These are phyloP conservation scores for Pythium oligandrum DNA, from an alignment of 352 stramenopile species.

Conservation along the genomic window DNA sequence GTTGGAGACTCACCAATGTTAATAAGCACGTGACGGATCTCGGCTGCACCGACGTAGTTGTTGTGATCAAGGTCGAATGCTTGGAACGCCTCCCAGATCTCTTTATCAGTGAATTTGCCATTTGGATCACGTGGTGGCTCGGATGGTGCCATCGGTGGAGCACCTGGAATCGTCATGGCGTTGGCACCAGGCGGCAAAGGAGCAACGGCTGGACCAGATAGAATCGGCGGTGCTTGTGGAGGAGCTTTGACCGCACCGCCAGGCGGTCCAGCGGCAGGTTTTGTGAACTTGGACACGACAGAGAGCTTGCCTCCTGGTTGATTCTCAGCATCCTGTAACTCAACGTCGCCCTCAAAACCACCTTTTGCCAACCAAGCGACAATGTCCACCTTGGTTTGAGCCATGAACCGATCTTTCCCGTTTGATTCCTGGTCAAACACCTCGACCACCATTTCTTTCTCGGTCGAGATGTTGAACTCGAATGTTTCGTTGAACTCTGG, in stretches of 20 bases:
- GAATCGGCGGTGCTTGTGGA: constrained; percentile 50
- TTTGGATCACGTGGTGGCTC: constrained; percentile 87
- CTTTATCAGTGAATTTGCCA: constrained; percentile 95
- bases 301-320: constrained; percentile 82
- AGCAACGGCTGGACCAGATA: constrained; percentile 58
- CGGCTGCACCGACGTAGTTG: constrained; percentile 92
- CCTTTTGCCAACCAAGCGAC: constrained; percentile 92
- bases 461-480: constrained; percentile 93
- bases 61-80: constrained; percentile 96
- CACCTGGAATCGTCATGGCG: constrained; percentile 46
- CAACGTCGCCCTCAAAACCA: constrained; percentile 89
- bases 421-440: constrained; percentile 89
- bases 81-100: constrained; percentile 93
- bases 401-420: constrained; percentile 93
- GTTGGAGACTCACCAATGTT: constrained; percentile 94
- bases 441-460: constrained; percentile 92
- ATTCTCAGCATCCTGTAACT: constrained; percentile 79
- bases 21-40: constrained; percentile 94
- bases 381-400: constrained; percentile 86
- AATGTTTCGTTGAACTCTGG: constrained; percentile 93
- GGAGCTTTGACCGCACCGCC: constrained; percentile 38
- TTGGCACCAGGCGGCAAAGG: constrained; percentile 54
- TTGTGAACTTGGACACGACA: constrained; percentile 84
- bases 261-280: constrained; percentile 38
- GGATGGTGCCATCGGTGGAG: constrained; percentile 46